Base-by-base conservation (phyloP, 495 filamentous ascomycete species). In the Xanthoparmelia taractica region DNA sequence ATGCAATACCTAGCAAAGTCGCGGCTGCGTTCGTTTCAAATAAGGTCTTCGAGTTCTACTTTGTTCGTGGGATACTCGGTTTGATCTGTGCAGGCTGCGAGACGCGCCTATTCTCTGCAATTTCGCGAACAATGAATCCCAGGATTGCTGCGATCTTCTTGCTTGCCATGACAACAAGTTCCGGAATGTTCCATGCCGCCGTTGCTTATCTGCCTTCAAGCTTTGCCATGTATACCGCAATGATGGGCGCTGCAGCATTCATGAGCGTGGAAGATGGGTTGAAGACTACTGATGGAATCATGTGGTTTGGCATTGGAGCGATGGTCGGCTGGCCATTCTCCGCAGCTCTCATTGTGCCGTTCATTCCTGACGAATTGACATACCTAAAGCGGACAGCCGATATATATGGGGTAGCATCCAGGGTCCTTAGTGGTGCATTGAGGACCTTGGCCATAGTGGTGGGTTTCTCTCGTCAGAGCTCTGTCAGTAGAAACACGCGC, bases 261-360 rank as follows among this genome's bases (percentile, higher is more conserved):
- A 85, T 99, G 80, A 88, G 94, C 72, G 89, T 87, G 81, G 83
- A 82, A 45, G 84, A 85, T 7, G 87, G 88, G 0, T 78, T 87
- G 57, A 88, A 85, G 70, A 93, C 88, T 0, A 86, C 87, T 0
- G 79, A 85, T 73, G 93, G 90, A 25, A 90, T 97, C 58, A 87
- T 89, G 76, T 96, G 89, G 88, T 96, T 96, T 72, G 91, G 90
- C 18, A 74, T 92, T n/a, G 95, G 90, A 47, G 88, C 89, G 37
- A 81, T 96, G 52, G 75, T 97, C 38, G 95, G 95, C 1, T 99
- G 95, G 95, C 95, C 95, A 6, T 99, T 99, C 75, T 86, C 91
- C 33, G 83, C 87, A 57, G 91, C 89, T 29, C 75, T 99, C 43
- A 83, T 87, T 56, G 73, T 90, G n/a, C 95, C 95, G 20, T 89